A percentile compares a stretch with the other conserved stretches of the same genome.
Conservation (phyloP, 139 green algal species). For the Mesotaenium endlicherianum region DNA sequence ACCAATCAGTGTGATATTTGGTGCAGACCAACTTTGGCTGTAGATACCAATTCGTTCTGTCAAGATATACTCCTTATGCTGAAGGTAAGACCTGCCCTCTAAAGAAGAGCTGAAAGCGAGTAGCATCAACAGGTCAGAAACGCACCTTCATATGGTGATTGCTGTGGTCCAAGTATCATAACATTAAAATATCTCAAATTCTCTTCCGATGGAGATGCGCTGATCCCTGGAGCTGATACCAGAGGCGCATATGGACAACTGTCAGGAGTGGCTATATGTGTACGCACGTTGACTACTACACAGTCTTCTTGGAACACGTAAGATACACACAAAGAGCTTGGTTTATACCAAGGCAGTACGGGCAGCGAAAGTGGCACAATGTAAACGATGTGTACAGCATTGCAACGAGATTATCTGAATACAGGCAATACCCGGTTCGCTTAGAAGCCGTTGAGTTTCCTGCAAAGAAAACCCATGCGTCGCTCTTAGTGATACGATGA, state of each 20-base stretch:
- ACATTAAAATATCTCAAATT: slow-evolving; percentile 99
- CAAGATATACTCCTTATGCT: too few species aligned
- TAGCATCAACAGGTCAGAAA: not conserved
- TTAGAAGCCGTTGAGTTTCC: slow-evolving; percentile 96
- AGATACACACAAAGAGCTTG: too few species aligned
- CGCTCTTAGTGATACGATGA: not conserved
- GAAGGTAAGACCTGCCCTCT: not conserved
- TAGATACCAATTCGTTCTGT: too few species aligned
- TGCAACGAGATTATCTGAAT: too few species aligned
- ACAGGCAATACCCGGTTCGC: slow-evolving; percentile 71
- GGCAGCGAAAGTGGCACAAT: not conserved
- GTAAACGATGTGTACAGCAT: too few species aligned
- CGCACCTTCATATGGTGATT: slow-evolving; percentile 90
- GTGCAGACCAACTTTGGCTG: too few species aligned
- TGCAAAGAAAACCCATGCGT: slow-evolving; percentile 49
- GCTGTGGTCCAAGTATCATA: slow-evolving; percentile 87
- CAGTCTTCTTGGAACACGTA: too few species aligned
- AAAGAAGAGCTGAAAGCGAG: not conserved
- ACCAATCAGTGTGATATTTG: too few species aligned
- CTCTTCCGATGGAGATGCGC: slow-evolving; percentile 87
- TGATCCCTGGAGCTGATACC: slow-evolving; percentile 87
- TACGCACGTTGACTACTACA: too few species aligned
- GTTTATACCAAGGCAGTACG: not conserved
- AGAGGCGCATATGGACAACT: not conserved
- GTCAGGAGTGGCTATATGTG: too few species aligned